Evolutionary conservation across 2,329 filamentous ascomycete genomes (phyloP).

Genomic region (Phaeomoniella chlamydospora): DNA sequence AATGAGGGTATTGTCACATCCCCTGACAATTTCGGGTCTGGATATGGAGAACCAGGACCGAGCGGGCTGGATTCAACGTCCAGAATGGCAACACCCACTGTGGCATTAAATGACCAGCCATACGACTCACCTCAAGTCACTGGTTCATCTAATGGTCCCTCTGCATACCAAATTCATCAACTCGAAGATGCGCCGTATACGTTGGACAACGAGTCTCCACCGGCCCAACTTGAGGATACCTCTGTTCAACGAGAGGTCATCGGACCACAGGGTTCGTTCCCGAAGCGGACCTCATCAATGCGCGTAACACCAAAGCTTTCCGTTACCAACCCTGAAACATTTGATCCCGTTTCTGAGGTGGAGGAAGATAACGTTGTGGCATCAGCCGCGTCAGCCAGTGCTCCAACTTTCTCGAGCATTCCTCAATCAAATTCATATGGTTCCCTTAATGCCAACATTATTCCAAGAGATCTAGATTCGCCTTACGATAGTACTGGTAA

Average conservation of each 20-base stretch:
- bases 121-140: slow-evolving; percentile 3
- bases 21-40: neutral
- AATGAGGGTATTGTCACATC: neutral
- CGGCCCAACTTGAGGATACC: neutral
- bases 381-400: slow-evolving; percentile 7
- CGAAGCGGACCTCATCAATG: neutral
- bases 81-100: slow-evolving; percentile 3
- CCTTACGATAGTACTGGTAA: slow-evolving; percentile 11
- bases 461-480: slow-evolving; percentile 3
- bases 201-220: neutral
- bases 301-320: slow-evolving; percentile 7
- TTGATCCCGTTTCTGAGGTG: neutral
- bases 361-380: slow-evolving; percentile 6
- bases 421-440: neutral
- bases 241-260: neutral
- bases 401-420: neutral
- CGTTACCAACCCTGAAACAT: slow-evolving; percentile 11
- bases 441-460: neutral
- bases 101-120: slow-evolving; percentile 10
- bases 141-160: neutral
- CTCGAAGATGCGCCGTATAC: neutral
- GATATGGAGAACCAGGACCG: neutral
- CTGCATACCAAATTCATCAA: neutral
- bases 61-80: neutral
- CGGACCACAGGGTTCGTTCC: neutral